Evolutionary conservation across 225 moss, liverwort and hornwort genomes (phyloP).

Genomic region (Ulota crispa): DNA sequence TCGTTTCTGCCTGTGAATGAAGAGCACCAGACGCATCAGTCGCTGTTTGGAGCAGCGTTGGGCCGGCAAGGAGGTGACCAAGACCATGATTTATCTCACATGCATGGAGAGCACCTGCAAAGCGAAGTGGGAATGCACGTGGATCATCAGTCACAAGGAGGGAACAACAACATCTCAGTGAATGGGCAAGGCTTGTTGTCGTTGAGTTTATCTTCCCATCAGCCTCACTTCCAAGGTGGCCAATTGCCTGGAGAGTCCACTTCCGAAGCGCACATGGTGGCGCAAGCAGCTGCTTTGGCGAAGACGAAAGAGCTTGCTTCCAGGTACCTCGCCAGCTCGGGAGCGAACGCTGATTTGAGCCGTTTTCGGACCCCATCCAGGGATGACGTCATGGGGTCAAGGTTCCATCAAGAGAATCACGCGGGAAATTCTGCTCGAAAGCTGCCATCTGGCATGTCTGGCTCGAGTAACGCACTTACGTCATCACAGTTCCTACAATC

Average conservation of each 20-base stretch:
- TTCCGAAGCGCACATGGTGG: constrained; percentile 39
- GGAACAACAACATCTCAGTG: constrained; percentile 17
- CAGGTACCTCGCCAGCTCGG: constrained; percentile 41
- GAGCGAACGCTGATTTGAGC: constrained; percentile 50
- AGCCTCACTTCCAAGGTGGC: constrained; percentile 53
- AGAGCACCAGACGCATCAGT: constrained; percentile 36
- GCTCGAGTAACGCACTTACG: constrained; percentile 26
- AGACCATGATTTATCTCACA: constrained; percentile 34
- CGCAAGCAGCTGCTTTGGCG: constrained; percentile 53
- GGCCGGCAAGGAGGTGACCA: constrained; percentile 17
- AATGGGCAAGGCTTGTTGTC: constrained; percentile 68
- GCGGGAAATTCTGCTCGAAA: constrained; percentile 6
- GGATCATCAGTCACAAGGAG: constrained; percentile 41
- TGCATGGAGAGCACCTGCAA: constrained; percentile 44
- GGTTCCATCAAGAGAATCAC: constrained; percentile 35
- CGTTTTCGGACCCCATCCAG: constrained; percentile 56
- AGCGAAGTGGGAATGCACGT: constrained; percentile 43
- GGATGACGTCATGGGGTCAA: constrained; percentile 38
- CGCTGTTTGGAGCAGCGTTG: constrained; percentile 51
- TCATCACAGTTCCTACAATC: constrained; percentile 40
- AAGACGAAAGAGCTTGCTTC: constrained; percentile 63
- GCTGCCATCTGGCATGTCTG: constrained; percentile 8
- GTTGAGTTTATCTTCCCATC: constrained; percentile 65
- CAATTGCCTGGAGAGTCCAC: constrained; percentile 41
- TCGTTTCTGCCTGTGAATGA: constrained; percentile 69